Evolutionary conservation across 1,284 basidiomycete genomes (phyloP).

Genomic region (Salmacisia buchloeana): DNA sequence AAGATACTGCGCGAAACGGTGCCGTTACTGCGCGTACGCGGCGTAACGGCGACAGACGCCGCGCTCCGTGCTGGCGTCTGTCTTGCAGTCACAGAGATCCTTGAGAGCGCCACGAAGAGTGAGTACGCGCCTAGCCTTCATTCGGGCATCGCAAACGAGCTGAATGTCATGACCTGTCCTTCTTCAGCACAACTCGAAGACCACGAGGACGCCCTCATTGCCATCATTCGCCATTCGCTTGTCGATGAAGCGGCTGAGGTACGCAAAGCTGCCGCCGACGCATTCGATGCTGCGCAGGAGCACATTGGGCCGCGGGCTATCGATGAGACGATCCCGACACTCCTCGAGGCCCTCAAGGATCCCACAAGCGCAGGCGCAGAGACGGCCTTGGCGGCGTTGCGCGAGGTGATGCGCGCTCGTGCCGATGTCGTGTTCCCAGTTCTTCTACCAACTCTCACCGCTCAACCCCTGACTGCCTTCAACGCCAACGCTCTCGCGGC

Average conservation of each 20-base stretch:
- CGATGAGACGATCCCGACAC: constrained; percentile 90
- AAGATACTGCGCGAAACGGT: constrained; percentile 80
- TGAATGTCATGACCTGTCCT: background rate
- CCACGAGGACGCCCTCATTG: constrained; percentile 83
- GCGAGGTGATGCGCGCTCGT: constrained; percentile 63
- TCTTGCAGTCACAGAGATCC: constrained; percentile 77
- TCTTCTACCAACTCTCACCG: constrained; percentile 87
- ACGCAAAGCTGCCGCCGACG: constrained; percentile 83
- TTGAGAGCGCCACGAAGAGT: constrained; percentile 75
- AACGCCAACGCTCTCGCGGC: constrained; percentile 88
- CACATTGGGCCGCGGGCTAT: constrained; percentile 84
- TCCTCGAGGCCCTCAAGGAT: constrained; percentile 72
- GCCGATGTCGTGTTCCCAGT: constrained; percentile 84
- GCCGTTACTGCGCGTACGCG: constrained; percentile 66
- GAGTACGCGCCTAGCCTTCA: background rate
- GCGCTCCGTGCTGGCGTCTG: constrained; percentile 82
- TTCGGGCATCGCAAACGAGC: background rate
- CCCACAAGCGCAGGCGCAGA: constrained; percentile 62
- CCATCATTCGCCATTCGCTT: constrained; percentile 74
- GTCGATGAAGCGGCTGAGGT: constrained; percentile 83
- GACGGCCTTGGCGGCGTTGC: constrained; percentile 82
- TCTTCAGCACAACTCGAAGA: constrained; percentile 69
- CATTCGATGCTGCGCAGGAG: constrained; percentile 89
- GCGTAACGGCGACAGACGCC: constrained; percentile 62
- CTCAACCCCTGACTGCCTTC: constrained; percentile 85